A percentile compares a stretch with the other conserved stretches of the same genome.
Conservation (phyloP, 805 yeast species). For the Candida parachauliodes region DNA sequence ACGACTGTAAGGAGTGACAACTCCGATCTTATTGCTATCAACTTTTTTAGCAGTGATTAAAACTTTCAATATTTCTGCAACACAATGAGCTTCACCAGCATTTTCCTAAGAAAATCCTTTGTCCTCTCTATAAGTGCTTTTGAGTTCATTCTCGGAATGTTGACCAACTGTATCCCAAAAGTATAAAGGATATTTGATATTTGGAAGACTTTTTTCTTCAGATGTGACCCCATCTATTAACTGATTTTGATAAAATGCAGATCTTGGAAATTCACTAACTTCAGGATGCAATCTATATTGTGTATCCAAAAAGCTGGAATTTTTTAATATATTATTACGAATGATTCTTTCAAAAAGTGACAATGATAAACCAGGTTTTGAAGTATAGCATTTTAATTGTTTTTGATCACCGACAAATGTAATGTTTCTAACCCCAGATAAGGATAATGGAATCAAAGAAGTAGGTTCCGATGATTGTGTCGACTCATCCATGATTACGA, state of each 20-base stretch:
- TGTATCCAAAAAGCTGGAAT: constrained; percentile 63
- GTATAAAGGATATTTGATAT: constrained; percentile 48
- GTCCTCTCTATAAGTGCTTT: constrained; percentile 41
- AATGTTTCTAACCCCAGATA: constrained; percentile 61
- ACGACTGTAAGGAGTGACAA: constrained; percentile 70
- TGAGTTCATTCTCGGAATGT: constrained; percentile 44
- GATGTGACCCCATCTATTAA: constrained; percentile 57
- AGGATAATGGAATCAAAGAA: constrained; percentile 65
- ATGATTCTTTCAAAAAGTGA: constrained; percentile 67
- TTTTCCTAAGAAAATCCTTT: constrained; percentile 59
- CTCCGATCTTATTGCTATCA: constrained; percentile 49
- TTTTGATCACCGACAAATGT: constrained; percentile 69
- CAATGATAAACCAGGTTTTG: constrained; percentile 60
- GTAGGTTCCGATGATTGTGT: constrained; percentile 75
- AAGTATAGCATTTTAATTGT: constrained; percentile 67
- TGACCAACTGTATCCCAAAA: constrained; percentile 57
- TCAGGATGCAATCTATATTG: constrained; percentile 67
- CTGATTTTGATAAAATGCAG: constrained; percentile 44
- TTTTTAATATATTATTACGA: constrained; percentile 52
- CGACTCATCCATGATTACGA: constrained; percentile 75
- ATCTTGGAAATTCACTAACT: constrained; percentile 55
- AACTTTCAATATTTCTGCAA: constrained; percentile 44
- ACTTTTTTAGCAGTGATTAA: constrained; percentile 54
- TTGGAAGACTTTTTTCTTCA: constrained; percentile 43
- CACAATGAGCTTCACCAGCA: constrained; percentile 45